Conservation (phyloP, 2,329 filamentous ascomycete genomes). For the Endothia cerciana region DNA sequence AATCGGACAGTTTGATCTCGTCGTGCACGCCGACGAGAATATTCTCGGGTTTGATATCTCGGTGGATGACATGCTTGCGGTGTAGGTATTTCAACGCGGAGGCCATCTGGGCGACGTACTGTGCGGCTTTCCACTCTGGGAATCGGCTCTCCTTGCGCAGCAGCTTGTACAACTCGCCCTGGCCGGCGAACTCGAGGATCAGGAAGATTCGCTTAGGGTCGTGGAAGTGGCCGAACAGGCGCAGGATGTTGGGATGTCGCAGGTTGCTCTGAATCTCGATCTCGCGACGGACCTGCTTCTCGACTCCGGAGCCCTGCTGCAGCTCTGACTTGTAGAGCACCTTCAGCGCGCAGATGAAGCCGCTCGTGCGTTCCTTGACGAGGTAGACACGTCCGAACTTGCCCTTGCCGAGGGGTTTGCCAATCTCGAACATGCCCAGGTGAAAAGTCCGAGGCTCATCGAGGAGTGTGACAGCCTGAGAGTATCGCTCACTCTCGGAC, state of each 20-base stretch:
- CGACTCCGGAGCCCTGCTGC: conserved; percentile 73
- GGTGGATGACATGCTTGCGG: conserved; percentile 96
- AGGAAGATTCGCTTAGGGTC: conserved; percentile 86
- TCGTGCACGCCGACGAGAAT: conserved; percentile 95
- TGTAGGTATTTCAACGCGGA: conserved; percentile 87
- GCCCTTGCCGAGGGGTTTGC: conserved; percentile 81
- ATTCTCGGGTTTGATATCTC: conserved; percentile 97
- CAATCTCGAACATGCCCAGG: conserved; percentile 93
- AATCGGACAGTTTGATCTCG: conserved; percentile 98
- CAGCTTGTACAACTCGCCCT: conserved; percentile 88
- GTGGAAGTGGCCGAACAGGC: conserved; percentile 86
- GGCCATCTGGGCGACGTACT: conserved; percentile 91
- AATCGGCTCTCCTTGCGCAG: conserved; percentile 78
- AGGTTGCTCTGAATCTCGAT: conserved; percentile 90
- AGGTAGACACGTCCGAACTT: conserved; percentile 89
- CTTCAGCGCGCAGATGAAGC: conserved; percentile 86
- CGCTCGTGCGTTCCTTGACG: conserved; percentile 75
- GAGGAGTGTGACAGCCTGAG: conserved; percentile 54
- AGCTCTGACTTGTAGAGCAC: conserved; percentile 85
- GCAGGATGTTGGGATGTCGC: conserved; percentile 82
- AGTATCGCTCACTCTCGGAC: conserved; percentile 53
- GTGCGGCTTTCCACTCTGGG: conserved; percentile 82
- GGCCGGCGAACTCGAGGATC: conserved; percentile 84
- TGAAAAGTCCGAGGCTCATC: conserved; percentile 70
- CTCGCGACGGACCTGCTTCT: conserved; percentile 85